phyloP scores from a whole-genome alignment of 768 basidiomycete species.

The Lentinula edodes region DNA sequence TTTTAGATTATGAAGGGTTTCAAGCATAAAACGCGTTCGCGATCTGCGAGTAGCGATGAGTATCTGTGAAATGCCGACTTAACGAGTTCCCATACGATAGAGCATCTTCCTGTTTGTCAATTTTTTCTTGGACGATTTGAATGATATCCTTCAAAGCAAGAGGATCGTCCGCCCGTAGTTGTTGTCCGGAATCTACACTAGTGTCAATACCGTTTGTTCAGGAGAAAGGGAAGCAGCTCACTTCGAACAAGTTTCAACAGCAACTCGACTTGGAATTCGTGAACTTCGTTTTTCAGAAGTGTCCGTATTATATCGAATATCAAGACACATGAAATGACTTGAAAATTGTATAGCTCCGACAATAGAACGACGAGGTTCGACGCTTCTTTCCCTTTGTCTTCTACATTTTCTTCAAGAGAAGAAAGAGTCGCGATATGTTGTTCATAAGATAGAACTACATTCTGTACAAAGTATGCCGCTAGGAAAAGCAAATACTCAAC shows the following conservation, averaged over 20 bases:
- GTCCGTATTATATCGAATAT: slow-evolving; percentile 85
- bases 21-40: slow-evolving; percentile 92
- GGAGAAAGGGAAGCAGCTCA: slow-evolving; percentile 27
- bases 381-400: slow-evolving; percentile 72
- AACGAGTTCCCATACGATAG: slow-evolving; percentile 38
- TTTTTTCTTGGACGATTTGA: slow-evolving; percentile 69
- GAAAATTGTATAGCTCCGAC: slow-evolving; percentile 94
- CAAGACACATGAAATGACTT: slow-evolving; percentile 84
- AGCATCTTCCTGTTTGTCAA: slow-evolving; percentile 41
- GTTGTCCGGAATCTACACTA: slow-evolving; percentile 77
- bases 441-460: slow-evolving; percentile 63
- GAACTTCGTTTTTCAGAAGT: slow-evolving; percentile 58
- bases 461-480: slow-evolving; percentile 86
- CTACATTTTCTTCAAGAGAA: slow-evolving; percentile 19
- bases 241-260: slow-evolving; percentile 81
- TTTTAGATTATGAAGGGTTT: slow-evolving; percentile 87
- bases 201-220: background rate
- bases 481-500: background rate
- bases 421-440: slow-evolving; percentile 36
- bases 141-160: slow-evolving; percentile 89
- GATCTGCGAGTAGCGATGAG: slow-evolving; percentile 45
- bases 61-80: background rate
- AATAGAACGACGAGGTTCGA: slow-evolving; percentile 84
- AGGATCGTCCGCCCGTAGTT: slow-evolving; percentile 90
- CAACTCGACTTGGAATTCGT: slow-evolving; percentile 82